phyloP scores from a whole-genome alignment of 148 eudicot genomes.

The Cornus controversa region DNA sequence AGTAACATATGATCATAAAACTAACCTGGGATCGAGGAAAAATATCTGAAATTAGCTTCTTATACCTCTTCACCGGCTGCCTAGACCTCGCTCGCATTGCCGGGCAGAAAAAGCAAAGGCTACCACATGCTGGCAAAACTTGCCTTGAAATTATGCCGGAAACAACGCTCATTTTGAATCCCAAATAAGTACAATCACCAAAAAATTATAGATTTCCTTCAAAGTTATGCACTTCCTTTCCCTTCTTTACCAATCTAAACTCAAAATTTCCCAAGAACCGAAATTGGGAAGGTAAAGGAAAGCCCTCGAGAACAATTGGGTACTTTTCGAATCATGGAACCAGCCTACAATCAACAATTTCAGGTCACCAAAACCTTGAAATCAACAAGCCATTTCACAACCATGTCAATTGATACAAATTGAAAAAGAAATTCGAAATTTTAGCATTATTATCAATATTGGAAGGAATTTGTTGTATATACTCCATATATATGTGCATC shows the following conservation, averaged over 20 bases:
- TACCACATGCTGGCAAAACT: constrained; percentile 86
- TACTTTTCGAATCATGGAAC: constrained; percentile 30
- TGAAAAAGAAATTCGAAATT: neutral
- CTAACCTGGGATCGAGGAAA: constrained; percentile 81
- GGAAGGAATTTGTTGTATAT: neutral
- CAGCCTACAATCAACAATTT: constrained; percentile 58
- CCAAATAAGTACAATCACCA: constrained; percentile 13
- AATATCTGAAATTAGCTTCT: constrained; percentile 82
- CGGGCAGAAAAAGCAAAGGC: constrained; percentile 87
- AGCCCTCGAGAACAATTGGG: constrained; percentile 24
- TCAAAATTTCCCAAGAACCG: neutral
- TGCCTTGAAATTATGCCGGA: constrained; percentile 91
- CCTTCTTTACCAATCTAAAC: constrained; percentile 20
- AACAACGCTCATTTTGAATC: constrained; percentile 58
- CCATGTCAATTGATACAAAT: neutral
- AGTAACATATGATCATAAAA: constrained; percentile 7
- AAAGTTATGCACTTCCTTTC: constrained; percentile 28
- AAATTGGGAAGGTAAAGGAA: constrained; percentile 38
- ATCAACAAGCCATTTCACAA: neutral
- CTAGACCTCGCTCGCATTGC: constrained; percentile 84
- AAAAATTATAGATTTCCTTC: constrained; percentile 6
- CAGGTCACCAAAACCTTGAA: constrained; percentile 14
- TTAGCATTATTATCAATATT: neutral
- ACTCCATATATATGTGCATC: too few species aligned
- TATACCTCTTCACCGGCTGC: constrained; percentile 98